phyloP scores from a whole-genome alignment of 257 asterid species.

The Jacaranda copaia region DNA sequence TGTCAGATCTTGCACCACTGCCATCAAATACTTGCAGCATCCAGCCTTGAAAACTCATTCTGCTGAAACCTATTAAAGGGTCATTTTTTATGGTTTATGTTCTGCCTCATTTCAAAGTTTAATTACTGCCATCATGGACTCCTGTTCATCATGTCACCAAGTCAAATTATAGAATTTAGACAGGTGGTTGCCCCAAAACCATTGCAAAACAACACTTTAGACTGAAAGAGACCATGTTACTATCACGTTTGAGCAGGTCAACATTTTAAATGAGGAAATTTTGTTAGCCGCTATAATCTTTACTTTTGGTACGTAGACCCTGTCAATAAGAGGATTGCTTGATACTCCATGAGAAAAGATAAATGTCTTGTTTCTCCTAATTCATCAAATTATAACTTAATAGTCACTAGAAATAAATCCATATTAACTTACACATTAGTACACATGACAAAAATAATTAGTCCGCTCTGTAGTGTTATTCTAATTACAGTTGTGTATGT shows the following conservation, averaged over 20 bases:
- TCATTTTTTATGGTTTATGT: not conserved
- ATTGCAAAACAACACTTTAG: not conserved
- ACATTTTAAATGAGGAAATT: not conserved
- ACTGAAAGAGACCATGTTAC: not conserved
- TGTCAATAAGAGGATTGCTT: not conserved
- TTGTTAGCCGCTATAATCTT: not conserved
- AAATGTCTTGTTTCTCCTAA: not conserved
- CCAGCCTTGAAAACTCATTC: not conserved
- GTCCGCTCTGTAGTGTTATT: too few relatives aligned
- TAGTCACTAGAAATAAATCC: too few relatives aligned
- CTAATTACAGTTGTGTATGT: too few relatives aligned
- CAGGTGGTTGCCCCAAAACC: not conserved
- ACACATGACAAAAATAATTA: too few relatives aligned
- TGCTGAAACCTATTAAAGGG: not conserved
- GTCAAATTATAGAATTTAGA: not conserved
- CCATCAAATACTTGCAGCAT: slow-evolving; percentile 6
- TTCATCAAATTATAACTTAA: not conserved
- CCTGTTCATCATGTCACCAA: not conserved
- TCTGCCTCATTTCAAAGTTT: slow-evolving; percentile 22
- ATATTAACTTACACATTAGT: too few relatives aligned
- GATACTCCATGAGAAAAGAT: not conserved
- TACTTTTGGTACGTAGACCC: not conserved
- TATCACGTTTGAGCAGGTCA: not conserved
- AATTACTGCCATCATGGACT: not conserved
- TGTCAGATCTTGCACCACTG: not conserved